Conservation (phyloP, 2,329 filamentous ascomycete genomes). For the Hymenoscyphus fraxineus region DNA sequence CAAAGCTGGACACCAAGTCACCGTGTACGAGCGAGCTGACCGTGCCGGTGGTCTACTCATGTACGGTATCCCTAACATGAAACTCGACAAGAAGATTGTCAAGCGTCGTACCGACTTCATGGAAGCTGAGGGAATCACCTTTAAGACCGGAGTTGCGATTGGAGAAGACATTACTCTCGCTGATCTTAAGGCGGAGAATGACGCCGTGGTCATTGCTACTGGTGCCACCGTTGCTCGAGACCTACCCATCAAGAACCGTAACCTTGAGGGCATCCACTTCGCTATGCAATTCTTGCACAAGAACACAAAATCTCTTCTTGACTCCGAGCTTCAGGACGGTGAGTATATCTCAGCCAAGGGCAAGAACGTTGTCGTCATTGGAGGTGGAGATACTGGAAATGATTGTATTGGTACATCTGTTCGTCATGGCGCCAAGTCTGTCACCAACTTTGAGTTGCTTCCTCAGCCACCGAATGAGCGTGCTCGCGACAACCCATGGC, state of each 20-base stretch:
- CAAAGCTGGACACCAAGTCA: conserved; percentile 82
- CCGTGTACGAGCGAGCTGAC: conserved; percentile 89
- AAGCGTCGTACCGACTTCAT: conserved; percentile 95
- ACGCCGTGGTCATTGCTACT: conserved; percentile 86
- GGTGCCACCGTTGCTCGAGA: conserved; percentile 92
- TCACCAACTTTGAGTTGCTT: conserved; percentile 93
- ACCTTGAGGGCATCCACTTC: conserved; percentile 86
- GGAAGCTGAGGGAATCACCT: conserved; percentile 80
- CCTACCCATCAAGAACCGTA: conserved; percentile 83
- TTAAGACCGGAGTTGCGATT: conserved; percentile 73
- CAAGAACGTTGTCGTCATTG: conserved; percentile 95
- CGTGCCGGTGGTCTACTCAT: conserved; percentile 88
- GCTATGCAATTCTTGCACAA: conserved; percentile 97
- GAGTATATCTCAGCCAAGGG: conserved; percentile 91
- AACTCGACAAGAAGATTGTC: conserved; percentile 95
- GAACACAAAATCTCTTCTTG: conserved; percentile 95
- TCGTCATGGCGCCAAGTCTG: conserved; percentile 90
- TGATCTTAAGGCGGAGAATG: conserved; percentile 68
- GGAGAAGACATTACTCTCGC: conserved; percentile 70
- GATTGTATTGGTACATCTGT: conserved; percentile 97
- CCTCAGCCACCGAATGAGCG: conserved; percentile 89
- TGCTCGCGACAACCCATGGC: conserved; percentile 94
- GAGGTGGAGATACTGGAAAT: conserved; percentile 95
- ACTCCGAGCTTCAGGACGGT: conserved; percentile 80
- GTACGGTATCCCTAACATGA: conserved; percentile 99